These are phyloP conservation scores for Myxozyma mucilagina DNA, from an alignment of 805 yeast species.

Conservation along the genomic window DNA sequence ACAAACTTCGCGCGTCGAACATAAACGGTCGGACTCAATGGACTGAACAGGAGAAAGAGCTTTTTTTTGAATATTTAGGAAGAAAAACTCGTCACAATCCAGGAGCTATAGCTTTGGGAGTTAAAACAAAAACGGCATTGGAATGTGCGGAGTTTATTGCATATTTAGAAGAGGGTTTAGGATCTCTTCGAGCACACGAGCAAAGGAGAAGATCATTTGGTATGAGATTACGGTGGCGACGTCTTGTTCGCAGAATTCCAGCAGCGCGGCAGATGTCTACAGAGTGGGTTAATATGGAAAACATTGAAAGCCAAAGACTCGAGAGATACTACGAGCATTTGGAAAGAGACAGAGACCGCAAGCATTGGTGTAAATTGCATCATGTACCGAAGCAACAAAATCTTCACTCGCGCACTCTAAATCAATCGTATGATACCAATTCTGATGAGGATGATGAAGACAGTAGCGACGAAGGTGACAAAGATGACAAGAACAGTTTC, in stretches of 20 bases:
- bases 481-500: too few species aligned
- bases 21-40: constrained; percentile 18
- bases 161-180: constrained; percentile 10
- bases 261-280: constrained; percentile 26
- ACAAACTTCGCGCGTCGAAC: not conserved
- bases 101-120: constrained; percentile 18
- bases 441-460: not conserved
- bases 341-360: constrained; percentile 11
- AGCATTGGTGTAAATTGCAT: constrained; percentile 7
- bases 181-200: constrained; percentile 9
- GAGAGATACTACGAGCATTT: constrained; percentile 13
- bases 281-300: constrained; percentile 26
- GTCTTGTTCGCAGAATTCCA: constrained; percentile 18
- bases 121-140: constrained; percentile 18
- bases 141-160: constrained; percentile 26
- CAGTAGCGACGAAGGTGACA: not conserved
- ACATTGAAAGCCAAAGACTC: constrained; percentile 15
- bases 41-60: constrained; percentile 26
- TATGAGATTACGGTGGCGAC: constrained; percentile 18
- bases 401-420: not conserved
- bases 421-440: not conserved
- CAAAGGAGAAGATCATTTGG: constrained; percentile 15
- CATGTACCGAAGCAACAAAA: not conserved
- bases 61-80: constrained; percentile 19
- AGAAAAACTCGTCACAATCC: constrained; percentile 28